phyloP scores from a whole-genome alignment of 495 filamentous ascomycete species.

The Aspergillus sclerotioniger region DNA sequence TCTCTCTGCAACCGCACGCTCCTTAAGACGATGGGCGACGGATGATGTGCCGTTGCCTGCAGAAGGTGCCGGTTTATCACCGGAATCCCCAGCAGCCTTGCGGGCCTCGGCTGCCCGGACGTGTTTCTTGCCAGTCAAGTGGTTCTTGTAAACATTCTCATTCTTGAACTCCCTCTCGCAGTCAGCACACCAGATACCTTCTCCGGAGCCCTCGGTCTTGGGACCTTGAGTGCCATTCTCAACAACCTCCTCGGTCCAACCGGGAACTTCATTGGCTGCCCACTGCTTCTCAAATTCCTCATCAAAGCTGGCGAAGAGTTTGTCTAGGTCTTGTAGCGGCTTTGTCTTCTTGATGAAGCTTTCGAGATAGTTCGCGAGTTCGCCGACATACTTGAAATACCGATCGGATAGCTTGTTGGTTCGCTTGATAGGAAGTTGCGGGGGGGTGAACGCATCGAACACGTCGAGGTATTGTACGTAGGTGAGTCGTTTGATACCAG shows the following conservation, averaged over 20 bases:
- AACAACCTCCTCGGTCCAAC: slow-evolving; percentile 66
- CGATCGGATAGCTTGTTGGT: slow-evolving; percentile 82
- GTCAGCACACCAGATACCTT: slow-evolving; percentile 80
- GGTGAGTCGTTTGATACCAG: slow-evolving; percentile 72
- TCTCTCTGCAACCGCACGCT: slow-evolving; percentile 84
- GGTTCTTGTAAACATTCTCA: slow-evolving; percentile 87
- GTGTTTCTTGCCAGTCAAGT: slow-evolving; percentile 89
- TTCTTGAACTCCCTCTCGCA: slow-evolving; percentile 96
- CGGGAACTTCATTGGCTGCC: slow-evolving; percentile 72
- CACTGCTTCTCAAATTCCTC: slow-evolving; percentile 81
- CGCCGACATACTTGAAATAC: slow-evolving; percentile 87
- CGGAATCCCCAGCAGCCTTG: slow-evolving; percentile 40
- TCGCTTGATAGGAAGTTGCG: slow-evolving; percentile 66
- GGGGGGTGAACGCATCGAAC: slow-evolving; percentile 82
- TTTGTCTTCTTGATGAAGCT: slow-evolving; percentile 75
- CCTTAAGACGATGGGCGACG: slow-evolving; percentile 64
- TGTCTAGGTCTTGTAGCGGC: slow-evolving; percentile 80
- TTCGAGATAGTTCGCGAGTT: slow-evolving; percentile 78
- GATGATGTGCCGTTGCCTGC: slow-evolving; percentile 29
- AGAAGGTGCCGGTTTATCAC: slow-evolving; percentile 23
- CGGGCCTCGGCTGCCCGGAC: slow-evolving; percentile 70
- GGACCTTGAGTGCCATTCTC: slow-evolving; percentile 43
- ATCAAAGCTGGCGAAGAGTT: slow-evolving; percentile 70
- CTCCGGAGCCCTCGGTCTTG: slow-evolving; percentile 57
- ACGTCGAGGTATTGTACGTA: slow-evolving; percentile 89